Percentiles rank a stretch among this genome's conserved stretches.
These are phyloP conservation scores for Priceomyces medius DNA, from an alignment of 805 yeast genomes.

Conservation along the genomic window DNA sequence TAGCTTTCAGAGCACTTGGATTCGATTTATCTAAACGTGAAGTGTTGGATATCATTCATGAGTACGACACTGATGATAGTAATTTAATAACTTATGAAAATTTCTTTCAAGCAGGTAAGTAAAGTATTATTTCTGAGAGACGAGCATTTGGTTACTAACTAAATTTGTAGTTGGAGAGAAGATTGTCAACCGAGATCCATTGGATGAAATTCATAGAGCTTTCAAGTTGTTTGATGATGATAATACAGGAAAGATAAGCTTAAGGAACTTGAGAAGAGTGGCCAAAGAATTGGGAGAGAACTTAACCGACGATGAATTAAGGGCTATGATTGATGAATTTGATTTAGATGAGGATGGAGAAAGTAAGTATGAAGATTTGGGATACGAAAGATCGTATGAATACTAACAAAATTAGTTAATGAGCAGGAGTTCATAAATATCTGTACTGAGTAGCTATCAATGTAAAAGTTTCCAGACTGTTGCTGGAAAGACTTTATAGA, in stretches of 20 bases:
- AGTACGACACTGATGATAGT: slow-evolving; percentile 75
- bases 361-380: slow-evolving; percentile 39
- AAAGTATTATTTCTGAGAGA: background rate
- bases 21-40: slow-evolving; percentile 78
- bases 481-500: background rate
- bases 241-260: slow-evolving; percentile 77
- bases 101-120: slow-evolving; percentile 66
- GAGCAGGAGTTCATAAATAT: slow-evolving; percentile 89
- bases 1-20: slow-evolving; percentile 91
- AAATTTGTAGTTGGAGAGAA: slow-evolving; percentile 60
- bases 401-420: slow-evolving; percentile 50
- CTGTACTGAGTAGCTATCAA: slow-evolving; percentile 57
- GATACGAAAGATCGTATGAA: background rate
- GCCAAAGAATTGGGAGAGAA: slow-evolving; percentile 93
- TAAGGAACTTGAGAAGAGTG: slow-evolving; percentile 80
- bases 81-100: slow-evolving; percentile 76
- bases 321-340: slow-evolving; percentile 97
- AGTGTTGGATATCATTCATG: slow-evolving; percentile 72
- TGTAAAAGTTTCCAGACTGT: background rate
- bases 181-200: slow-evolving; percentile 85
- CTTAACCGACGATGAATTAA: slow-evolving; percentile 84
- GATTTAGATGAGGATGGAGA: slow-evolving; percentile 96
- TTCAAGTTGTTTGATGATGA: slow-evolving; percentile 88
- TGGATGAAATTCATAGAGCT: slow-evolving; percentile 88
- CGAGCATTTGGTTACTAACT: slow-evolving; percentile 1